Base-by-base conservation (phyloP, 768 basidiomycete genomes). In the Kwoniella botswanensis region DNA sequence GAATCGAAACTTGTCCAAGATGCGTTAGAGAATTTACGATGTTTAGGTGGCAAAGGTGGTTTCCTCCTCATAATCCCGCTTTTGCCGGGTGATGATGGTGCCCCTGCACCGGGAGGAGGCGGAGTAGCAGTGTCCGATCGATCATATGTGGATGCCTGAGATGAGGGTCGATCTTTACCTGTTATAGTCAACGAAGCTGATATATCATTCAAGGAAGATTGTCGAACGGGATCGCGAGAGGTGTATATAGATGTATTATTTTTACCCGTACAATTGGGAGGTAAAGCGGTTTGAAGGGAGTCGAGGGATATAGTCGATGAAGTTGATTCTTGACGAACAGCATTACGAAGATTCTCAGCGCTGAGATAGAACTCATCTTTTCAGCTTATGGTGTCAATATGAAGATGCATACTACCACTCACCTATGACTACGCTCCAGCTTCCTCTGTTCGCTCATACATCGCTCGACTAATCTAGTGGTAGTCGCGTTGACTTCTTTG, bases 381-480 rank as follows among this genome's bases (percentile, higher is more conserved):
- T 35, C 35, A 35, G 35, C 35, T 7, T 1, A 4, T 35, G 3
- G 35, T 35, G 6, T 35, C 35, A 35, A 35, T 4, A 35, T 6
- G 7, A 35, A 35, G 35, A 3, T 4, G 6, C 35, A 35, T 35
- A 35, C 35, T 35, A 35, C 7, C 56, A 50, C 68, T 67, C 67
- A 74, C 74, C 74, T 76, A 21, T 73, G 74, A 58, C 72, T 72
- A n/a, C 79, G 57, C 59, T 79, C 77, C 21, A 81, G 52, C 56
- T 77, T 76, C 15, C 65, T 67, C 0, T 75, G 75, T 57, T 81
- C 77, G 50, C 77, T 77, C 21, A 98, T 88, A 82, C 95, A 98
- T 52, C 97, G 88, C 69, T 94, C 92, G 18, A 98, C 97, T 9
- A 99, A 88, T 9, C 97, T 89, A 73, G 89, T 90, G 0, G 95